Percentiles rank a stretch among this genome's conserved stretches.
Conservation (phyloP, 768 basidiomycete species). For the Lyophyllum atratum region DNA sequence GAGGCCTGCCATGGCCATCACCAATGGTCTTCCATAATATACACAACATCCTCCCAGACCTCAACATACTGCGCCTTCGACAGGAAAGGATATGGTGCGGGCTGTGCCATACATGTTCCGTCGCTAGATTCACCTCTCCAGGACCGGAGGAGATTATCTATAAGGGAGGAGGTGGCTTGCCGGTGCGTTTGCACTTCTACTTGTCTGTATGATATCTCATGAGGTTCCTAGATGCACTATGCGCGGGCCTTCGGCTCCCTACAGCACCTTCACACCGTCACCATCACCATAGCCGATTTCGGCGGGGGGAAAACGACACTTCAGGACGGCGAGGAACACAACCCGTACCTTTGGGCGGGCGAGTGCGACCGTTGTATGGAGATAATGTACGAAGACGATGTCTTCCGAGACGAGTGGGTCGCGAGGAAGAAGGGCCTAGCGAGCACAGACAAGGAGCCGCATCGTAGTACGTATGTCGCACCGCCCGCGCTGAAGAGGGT, state of each 20-base stretch:
- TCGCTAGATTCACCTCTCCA: slow-evolving; percentile 24
- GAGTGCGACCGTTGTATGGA: slow-evolving; percentile 39
- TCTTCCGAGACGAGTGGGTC: slow-evolving; percentile 30
- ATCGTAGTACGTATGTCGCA: slow-evolving; percentile 18
- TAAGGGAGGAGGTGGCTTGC: slow-evolving; percentile 33
- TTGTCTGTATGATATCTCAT: background rate
- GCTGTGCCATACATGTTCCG: slow-evolving; percentile 34
- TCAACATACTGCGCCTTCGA: slow-evolving; percentile 26
- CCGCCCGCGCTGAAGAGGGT: slow-evolving; percentile 30
- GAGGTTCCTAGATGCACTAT: slow-evolving; percentile 31
- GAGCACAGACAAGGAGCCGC: slow-evolving; percentile 2
- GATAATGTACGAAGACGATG: slow-evolving; percentile 34
- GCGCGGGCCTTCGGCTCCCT: slow-evolving; percentile 26
- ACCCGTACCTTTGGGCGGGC: slow-evolving; percentile 33
- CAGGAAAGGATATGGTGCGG: slow-evolving; percentile 35
- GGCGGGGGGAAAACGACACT: slow-evolving; percentile 19
- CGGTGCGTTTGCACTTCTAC: slow-evolving; percentile 24
- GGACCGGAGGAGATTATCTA: slow-evolving; percentile 29
- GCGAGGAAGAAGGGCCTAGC: slow-evolving; percentile 28
- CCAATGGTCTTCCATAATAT: slow-evolving; percentile 28
- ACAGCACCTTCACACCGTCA: slow-evolving; percentile 28
- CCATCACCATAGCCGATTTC: slow-evolving; percentile 30
- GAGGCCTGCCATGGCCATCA: slow-evolving; percentile 32
- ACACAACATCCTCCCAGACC: slow-evolving; percentile 21
- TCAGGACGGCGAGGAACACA: slow-evolving; percentile 17